phyloP scores from a whole-genome alignment of 2,329 filamentous ascomycete species.

The Cladosporium sp. region DNA sequence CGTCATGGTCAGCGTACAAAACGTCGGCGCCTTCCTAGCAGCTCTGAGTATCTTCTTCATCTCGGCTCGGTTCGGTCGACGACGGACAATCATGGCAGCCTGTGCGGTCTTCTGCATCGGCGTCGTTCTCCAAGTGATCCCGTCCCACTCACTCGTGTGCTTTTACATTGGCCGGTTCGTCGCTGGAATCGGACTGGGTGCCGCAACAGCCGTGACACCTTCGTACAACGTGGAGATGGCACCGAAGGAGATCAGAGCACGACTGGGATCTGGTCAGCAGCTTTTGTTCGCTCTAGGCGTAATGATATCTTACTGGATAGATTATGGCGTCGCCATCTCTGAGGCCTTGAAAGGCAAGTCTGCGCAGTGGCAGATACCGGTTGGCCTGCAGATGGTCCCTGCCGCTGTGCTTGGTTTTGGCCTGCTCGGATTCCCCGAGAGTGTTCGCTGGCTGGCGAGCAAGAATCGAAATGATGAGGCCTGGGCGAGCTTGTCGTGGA shows the following conservation, averaged over 20 bases:
- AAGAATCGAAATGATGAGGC: conserved; percentile 45
- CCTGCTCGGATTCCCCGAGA: conserved; percentile 48
- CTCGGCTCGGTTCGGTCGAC: conserved; percentile 44
- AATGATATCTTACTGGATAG: conserved; percentile 48
- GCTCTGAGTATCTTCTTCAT: conserved; percentile 48
- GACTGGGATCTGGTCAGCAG: conserved; percentile 50
- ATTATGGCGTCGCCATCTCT: conserved; percentile 43
- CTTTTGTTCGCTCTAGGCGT: conserved; percentile 49
- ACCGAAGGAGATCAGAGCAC: conserved; percentile 43
- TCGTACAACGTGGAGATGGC: conserved; percentile 55
- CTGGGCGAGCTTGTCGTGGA: conserved; percentile 48
- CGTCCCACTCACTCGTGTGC: conserved; percentile 38
- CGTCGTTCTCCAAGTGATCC: conserved; percentile 43
- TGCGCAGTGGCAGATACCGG: conserved; percentile 55
- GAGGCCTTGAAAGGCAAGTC: conserved; percentile 28
- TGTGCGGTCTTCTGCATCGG: conserved; percentile 39
- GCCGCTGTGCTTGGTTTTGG: conserved; percentile 47
- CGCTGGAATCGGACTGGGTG: conserved; percentile 39
- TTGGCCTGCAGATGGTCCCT: conserved; percentile 50
- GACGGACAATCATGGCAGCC: conserved; percentile 40
- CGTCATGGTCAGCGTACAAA: conserved; percentile 46
- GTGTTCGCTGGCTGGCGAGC: conserved; percentile 48
- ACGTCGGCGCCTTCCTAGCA: conserved; percentile 50
- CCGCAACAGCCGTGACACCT: conserved; percentile 55
- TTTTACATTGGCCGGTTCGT: conserved; percentile 39